phyloP scores from a whole-genome alignment of 176 grass and related monocot species.

The Lolium perenne region DNA sequence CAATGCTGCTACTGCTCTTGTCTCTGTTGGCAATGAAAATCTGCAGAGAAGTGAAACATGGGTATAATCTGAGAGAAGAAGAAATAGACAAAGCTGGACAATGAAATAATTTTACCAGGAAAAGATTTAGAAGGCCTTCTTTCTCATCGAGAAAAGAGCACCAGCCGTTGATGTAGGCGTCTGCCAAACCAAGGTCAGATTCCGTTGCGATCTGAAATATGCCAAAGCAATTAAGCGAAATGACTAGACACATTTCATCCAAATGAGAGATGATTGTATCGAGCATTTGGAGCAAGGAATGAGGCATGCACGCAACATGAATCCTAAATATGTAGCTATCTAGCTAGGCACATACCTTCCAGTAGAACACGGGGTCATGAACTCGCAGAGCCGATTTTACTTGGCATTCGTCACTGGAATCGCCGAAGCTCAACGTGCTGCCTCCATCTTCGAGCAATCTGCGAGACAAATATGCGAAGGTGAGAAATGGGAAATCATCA shows the following conservation, averaged over 20 bases:
- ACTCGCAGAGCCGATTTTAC: conserved; percentile 62
- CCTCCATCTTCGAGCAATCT: conserved; percentile 91
- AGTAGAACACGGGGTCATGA: conserved; percentile 81
- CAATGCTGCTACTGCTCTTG: no score
- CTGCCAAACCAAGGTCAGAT: conserved; percentile 74
- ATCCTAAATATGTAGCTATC: no score
- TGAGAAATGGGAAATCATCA: neutral
- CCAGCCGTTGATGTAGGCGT: conserved; percentile 81
- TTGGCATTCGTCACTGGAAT: conserved; percentile 43
- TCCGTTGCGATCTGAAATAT: neutral
- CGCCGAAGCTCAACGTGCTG: conserved; percentile 67
- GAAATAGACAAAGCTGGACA: neutral
- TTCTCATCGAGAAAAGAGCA: conserved; percentile 76
- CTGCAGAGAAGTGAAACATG: no score
- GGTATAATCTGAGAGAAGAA: neutral
- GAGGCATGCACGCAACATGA: no score
- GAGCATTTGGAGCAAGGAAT: neutral
- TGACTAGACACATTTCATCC: neutral
- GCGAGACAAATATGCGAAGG: neutral
- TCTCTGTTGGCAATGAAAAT: no score
- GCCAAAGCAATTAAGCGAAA: no score
- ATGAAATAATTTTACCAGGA: neutral
- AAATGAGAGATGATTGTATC: neutral
- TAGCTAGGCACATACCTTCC: no score
- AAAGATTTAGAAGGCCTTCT: neutral